Percentiles rank a stretch among this genome's conserved stretches.
These are phyloP conservation scores for Cercophora samala DNA, from an alignment of 495 filamentous ascomycete species.

Conservation along the genomic window DNA sequence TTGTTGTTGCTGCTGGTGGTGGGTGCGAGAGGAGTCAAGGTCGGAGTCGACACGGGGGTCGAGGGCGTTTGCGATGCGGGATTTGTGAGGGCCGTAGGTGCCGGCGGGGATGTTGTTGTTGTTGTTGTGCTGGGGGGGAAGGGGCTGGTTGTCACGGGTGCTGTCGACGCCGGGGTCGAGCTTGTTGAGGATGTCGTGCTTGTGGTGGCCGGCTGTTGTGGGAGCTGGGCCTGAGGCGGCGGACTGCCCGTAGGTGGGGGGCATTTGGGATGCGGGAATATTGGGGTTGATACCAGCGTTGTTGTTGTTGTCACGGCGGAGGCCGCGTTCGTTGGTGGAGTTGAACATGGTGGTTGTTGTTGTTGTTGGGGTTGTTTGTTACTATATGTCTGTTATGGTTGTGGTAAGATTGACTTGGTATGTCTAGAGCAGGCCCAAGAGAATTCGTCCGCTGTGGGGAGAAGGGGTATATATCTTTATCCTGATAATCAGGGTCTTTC, in stretches of 20 bases:
- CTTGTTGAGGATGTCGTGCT: slow-evolving; percentile 64
- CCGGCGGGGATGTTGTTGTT: slow-evolving; percentile 30
- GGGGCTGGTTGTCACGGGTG: slow-evolving; percentile 40
- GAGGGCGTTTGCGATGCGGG: slow-evolving; percentile 40
- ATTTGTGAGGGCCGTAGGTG: slow-evolving; percentile 39
- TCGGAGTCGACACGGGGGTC: slow-evolving; percentile 52
- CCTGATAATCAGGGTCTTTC: background rate
- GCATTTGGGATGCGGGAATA: slow-evolving; percentile 13
- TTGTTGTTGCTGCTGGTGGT: background rate
- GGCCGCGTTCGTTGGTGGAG: background rate
- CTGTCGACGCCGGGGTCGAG: slow-evolving; percentile 60
- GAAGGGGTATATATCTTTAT: background rate
- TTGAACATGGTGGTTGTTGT: background rate
- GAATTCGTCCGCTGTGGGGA: background rate
- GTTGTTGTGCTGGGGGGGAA: slow-evolving; percentile 13
- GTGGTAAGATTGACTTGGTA: background rate
- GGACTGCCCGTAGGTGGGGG: slow-evolving; percentile 24
- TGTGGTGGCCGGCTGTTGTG: slow-evolving; percentile 46
- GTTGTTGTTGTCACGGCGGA: background rate
- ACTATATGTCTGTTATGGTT: background rate
- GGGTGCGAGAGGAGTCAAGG: slow-evolving; percentile 30
- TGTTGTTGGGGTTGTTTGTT: background rate
- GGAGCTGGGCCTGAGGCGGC: slow-evolving; percentile 31
- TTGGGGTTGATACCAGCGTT: slow-evolving; percentile 11
- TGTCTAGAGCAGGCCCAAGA: background rate